Evolutionary conservation across 305 asterid genomes (phyloP), one percentile per base, ranked within the genome.

Genomic region (Rubia peregrina): DNA sequence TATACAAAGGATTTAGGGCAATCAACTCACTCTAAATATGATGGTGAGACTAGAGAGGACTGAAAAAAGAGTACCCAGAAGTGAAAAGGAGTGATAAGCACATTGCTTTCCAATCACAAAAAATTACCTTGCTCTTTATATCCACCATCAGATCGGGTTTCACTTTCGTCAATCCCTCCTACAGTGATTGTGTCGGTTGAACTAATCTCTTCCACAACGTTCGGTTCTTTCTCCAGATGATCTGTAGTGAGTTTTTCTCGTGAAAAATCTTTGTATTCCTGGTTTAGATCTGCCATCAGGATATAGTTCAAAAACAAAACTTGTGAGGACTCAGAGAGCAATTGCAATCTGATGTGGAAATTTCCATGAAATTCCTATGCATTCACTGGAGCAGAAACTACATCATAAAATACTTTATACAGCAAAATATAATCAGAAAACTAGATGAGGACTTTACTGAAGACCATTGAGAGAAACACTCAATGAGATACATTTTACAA

Each of bases 91-190:
- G 53, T 51, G 17, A 65, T 9, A 65, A 56, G 33, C 36, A 42
- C 13, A 64, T 12, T 60, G 74, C 43, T 67, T 24, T 16, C 33
- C 5, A 33, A 3, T 16, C 57, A 17, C 41, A 9, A 57, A 69
- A 56, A 53, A 5, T 7, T 30, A 80, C 76, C 78, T 61, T 69
- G 74, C 17, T 22, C 64, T 55, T 26, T 66, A 51, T 21, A 59
- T 62, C 19, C n/a, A 63, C 11, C 56, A 63, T 44, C 55, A 9
- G 59, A 46, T 30, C 38, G 13, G 19, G 24, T 73, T 30, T 41
- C 61, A 13, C 51, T 64, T n/a, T 62, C 75, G 24, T 64, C 49
- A 5, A 9, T 24, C 41, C 46, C 57, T 41, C 17, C 33, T 22
- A 60, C 61, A 19, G 76, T n/a, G 59, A 43, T 61, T 22, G 61